phyloP scores from a whole-genome alignment of 257 asterid species.

The Fraxinus pennsylvanica region DNA sequence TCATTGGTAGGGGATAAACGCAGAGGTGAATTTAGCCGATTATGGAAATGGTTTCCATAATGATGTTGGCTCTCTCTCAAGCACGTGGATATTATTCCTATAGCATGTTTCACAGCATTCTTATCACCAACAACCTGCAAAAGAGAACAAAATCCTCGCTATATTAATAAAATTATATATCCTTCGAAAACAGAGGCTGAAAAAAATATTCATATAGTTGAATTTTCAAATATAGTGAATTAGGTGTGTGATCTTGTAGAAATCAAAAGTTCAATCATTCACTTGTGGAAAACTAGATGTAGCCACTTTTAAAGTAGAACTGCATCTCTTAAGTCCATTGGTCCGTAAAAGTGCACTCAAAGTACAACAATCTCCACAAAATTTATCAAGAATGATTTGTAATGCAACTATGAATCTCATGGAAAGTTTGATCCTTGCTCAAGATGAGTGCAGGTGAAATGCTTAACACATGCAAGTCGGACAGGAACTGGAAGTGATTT shows the following conservation, averaged over 20 bases:
- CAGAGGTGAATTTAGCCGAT: constrained; percentile 65
- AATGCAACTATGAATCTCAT: too few species aligned
- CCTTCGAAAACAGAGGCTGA: neutral
- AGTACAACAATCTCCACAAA: neutral
- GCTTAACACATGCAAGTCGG: too few species aligned
- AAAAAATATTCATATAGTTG: constrained; percentile 11
- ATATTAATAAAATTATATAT: constrained; percentile 11
- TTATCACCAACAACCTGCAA: constrained; percentile 81
- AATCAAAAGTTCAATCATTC: neutral
- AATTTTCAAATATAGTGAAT: constrained; percentile 4
- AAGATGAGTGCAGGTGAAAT: too few species aligned
- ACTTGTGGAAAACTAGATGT: constrained; percentile 5
- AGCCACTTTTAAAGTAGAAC: neutral
- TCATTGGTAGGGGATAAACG: constrained; percentile 62
- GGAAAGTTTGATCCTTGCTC: too few species aligned
- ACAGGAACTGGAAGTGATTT: too few species aligned
- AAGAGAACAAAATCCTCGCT: constrained; percentile 16
- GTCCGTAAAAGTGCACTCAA: neutral
- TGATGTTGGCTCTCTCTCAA: constrained; percentile 96
- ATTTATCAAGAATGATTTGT: neutral
- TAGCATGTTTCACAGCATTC: constrained; percentile 75
- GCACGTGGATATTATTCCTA: constrained; percentile 73
- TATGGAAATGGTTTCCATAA: constrained; percentile 63
- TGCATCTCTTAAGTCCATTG: neutral
- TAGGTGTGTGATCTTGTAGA: constrained; percentile 16